Conservation (phyloP, 2,329 filamentous ascomycete species). For the Aureobasidium sp. region DNA sequence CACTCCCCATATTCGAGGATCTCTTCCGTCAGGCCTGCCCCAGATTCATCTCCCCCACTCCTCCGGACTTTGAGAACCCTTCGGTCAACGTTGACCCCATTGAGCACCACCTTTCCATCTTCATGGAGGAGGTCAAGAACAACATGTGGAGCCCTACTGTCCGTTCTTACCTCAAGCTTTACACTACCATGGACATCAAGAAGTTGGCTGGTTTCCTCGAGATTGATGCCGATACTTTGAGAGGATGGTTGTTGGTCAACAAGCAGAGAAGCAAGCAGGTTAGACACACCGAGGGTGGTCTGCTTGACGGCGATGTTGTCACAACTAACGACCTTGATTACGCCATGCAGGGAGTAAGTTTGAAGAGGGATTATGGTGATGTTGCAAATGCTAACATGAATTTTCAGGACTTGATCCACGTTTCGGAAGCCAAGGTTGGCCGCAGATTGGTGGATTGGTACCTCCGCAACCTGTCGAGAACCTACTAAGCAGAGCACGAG, state of each 20-base stretch:
- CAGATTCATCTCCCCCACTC: slow-evolving; percentile 97
- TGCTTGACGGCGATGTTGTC: slow-evolving; percentile 86
- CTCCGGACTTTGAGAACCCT: slow-evolving; percentile 95
- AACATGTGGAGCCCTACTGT: slow-evolving; percentile 97
- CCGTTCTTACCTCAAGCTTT: slow-evolving; percentile 96
- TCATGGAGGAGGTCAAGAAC: slow-evolving; percentile 99
- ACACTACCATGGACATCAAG: slow-evolving; percentile 98
- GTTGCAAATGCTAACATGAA: slow-evolving; percentile 20
- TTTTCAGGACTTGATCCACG: slow-evolving; percentile 83
- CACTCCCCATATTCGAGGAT: slow-evolving; percentile 95
- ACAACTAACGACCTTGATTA: slow-evolving; percentile 96
- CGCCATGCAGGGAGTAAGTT: slow-evolving; percentile 81
- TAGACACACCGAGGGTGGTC: slow-evolving; percentile 82
- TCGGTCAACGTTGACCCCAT: slow-evolving; percentile 92
- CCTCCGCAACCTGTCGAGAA: slow-evolving; percentile 88
- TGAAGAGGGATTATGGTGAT: background rate
- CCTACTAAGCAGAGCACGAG: slow-evolving; percentile 53
- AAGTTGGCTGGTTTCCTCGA: slow-evolving; percentile 97
- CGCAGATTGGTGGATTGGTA: slow-evolving; percentile 98
- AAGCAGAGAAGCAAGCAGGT: slow-evolving; percentile 98
- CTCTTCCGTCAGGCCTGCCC: slow-evolving; percentile 96
- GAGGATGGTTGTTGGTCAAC: slow-evolving; percentile 90
- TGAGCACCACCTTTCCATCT: slow-evolving; percentile 93
- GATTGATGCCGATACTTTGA: slow-evolving; percentile 90
- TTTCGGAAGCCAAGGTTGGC: slow-evolving; percentile 97